Evolutionary conservation across 2,329 filamentous ascomycete genomes (phyloP), one percentile per base, ranked within the genome.

Genomic region (Fusarium beomiforme): DNA sequence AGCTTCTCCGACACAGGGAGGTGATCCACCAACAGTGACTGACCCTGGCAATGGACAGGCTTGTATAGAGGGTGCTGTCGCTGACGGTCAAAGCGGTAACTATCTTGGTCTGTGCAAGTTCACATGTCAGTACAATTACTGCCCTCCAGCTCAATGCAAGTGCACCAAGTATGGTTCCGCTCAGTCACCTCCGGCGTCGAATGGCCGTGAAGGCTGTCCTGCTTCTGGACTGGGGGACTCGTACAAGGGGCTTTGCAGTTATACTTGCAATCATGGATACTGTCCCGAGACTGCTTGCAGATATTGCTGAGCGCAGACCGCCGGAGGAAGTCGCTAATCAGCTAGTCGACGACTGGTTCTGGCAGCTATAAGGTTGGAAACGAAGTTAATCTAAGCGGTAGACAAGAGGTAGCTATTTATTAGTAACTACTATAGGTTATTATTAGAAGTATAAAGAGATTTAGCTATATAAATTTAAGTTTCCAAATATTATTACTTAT

Each of bases 211-310:
- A 5, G 81, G 82, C 1, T 80, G 79, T 37, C 81, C 82, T 7
- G 51, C 79, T 5, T 56, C 74, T 1, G 79, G 79, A 3, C 69
- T 79, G 29, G 73, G 77, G 39, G 77, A 80, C 6, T 75, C 77
- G 2, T 86, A 85, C 65, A 67, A 79, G 41, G 84, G 83, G 0
- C 78, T 86, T 19, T 86, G 85, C 68, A 84, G 80, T 61, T 86
- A 80, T 66, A 78, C 82, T 16, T 86, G 84, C 47, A 81, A 80
- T 64, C 82, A 84, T 70, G 84, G 83, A 0, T 86, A 86, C 64
- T 85, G 83, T 54, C 84, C 84, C 0, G n/a, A 58, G 19, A 64
- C 43, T 79, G 79, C 79, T 19, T 80, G 79, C 5, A 49, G 36
- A 36, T 72, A 70, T 7, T 72, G 70, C 4, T 72, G 54, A 29